These are phyloP conservation scores for Rhododendron griersonianum DNA, from an alignment of 148 eudicot genomes.

Conservation along the genomic window DNA sequence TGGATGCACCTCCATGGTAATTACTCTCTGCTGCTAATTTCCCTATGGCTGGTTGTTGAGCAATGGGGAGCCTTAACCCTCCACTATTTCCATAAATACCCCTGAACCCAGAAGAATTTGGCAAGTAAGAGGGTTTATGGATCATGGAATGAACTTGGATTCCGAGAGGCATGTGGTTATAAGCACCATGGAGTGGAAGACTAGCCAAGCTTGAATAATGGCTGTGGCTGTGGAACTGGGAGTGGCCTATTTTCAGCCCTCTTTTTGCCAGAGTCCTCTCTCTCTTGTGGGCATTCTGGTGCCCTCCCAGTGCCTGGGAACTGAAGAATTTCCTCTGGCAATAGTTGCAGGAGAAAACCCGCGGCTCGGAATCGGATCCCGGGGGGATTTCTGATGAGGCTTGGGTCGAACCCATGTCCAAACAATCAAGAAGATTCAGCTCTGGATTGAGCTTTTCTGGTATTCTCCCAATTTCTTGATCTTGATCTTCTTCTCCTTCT, in stretches of 20 bases:
- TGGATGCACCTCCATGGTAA: slow-evolving; percentile 6
- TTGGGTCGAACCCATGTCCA: slow-evolving; percentile 40
- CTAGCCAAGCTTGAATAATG: slow-evolving; percentile 48
- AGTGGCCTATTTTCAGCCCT: slow-evolving; percentile 42
- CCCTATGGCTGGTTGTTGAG: slow-evolving; percentile 66
- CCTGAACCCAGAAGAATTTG: slow-evolving; percentile 27
- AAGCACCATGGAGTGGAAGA: slow-evolving; percentile 63
- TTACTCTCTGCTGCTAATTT: slow-evolving; percentile 35
- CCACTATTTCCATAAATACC: slow-evolving; percentile 53
- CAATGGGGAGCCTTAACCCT: slow-evolving; percentile 54
- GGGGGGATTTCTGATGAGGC: slow-evolving; percentile 38
- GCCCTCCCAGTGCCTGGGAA: slow-evolving; percentile 86
- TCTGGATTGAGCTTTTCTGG: slow-evolving; percentile 26
- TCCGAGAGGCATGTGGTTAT: slow-evolving; percentile 50
- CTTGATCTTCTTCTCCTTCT: not conserved
- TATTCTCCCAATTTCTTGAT: not conserved
- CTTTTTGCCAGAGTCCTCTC: slow-evolving; percentile 66
- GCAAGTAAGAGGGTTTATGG: slow-evolving; percentile 50
- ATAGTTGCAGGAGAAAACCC: slow-evolving; percentile 75
- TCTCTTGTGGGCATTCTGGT: slow-evolving; percentile 83
- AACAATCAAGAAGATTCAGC: slow-evolving; percentile 46
- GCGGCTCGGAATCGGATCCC: slow-evolving; percentile 35
- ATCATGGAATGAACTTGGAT: slow-evolving; percentile 82
- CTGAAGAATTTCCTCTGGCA: slow-evolving; percentile 79
- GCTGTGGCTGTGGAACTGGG: slow-evolving; percentile 43